Evolutionary conservation across 2,329 filamentous ascomycete genomes (phyloP).

Genomic region (Nigrospora oryzae): DNA sequence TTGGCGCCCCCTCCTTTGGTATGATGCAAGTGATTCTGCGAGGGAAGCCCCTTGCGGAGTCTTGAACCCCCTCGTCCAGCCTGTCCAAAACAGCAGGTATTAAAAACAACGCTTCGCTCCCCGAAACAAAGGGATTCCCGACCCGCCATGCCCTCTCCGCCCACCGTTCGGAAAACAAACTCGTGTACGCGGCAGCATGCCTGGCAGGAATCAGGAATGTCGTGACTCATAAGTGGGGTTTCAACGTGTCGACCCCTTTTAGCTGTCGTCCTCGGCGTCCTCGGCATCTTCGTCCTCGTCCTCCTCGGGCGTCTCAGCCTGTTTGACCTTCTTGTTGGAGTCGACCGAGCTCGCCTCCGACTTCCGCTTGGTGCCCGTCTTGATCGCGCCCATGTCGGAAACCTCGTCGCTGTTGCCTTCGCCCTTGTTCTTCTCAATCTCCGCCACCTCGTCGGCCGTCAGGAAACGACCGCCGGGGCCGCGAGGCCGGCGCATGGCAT

Average conservation of each 20-base stretch:
- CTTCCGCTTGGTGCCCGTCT: conserved; percentile 50
- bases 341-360: conserved; percentile 39
- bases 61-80: not conserved
- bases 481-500: conserved; percentile 91
- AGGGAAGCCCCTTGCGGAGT: not conserved
- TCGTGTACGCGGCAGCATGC: conserved; percentile 9
- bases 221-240: conserved; percentile 19
- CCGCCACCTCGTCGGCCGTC: conserved; percentile 90
- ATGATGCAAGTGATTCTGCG: conserved; percentile 1
- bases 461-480: conserved; percentile 92
- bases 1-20: conserved; percentile 5
- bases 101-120: conserved; percentile 16
- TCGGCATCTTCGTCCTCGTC: conserved; percentile 34
- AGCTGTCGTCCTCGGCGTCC: conserved; percentile 32
- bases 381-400: conserved; percentile 17
- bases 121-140: conserved; percentile 11
- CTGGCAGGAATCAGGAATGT: conserved; percentile 18
- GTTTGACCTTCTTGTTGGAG: conserved; percentile 46
- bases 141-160: conserved; percentile 18
- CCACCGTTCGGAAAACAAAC: conserved; percentile 14
- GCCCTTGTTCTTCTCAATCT: conserved; percentile 64
- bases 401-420: conserved; percentile 27
- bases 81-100: conserved; percentile 3
- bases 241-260: conserved; percentile 12
- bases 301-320: conserved; percentile 31